Conservation (phyloP, 116 monocot genomes). For the Dioscorea cayenensis region DNA sequence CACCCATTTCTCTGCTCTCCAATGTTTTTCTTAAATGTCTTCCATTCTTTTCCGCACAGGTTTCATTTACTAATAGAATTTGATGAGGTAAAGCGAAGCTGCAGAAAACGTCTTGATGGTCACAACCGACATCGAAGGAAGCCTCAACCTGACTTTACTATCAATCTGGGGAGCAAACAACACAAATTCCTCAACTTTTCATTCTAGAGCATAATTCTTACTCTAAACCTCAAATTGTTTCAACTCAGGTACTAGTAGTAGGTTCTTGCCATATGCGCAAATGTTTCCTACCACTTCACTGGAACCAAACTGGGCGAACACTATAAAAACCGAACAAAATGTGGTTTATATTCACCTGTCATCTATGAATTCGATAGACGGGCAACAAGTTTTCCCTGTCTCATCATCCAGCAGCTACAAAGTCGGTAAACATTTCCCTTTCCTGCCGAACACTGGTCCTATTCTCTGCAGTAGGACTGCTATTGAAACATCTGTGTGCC, state of each 20-base stretch:
- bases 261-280: constrained; percentile 35
- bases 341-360: constrained; percentile 1
- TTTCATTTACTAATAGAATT: constrained; percentile 42
- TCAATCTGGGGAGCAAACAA: constrained; percentile 11
- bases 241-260: constrained; percentile 17
- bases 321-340: constrained; percentile 23
- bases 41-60: constrained; percentile 4
- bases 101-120: constrained; percentile 56
- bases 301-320: constrained; percentile 23
- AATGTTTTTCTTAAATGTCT: background rate
- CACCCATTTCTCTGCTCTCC: too few relatives aligned
- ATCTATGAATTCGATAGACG: constrained; percentile 24
- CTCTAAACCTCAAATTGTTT: background rate
- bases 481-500: background rate
- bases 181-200: background rate
- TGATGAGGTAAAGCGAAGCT: constrained; percentile 63
- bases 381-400: constrained; percentile 17
- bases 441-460: constrained; percentile 9
- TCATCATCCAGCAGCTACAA: constrained; percentile 23
- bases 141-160: constrained; percentile 22
- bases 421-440: constrained; percentile 29
- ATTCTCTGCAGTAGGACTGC: constrained; percentile 4
- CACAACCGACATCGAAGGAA: constrained; percentile 59
- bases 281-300: constrained; percentile 22
- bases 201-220: too few relatives aligned